Evolutionary conservation across 805 yeast genomes (phyloP), one percentile per base, ranked within the genome.

Genomic region (Pachysolen tannophilus): DNA sequence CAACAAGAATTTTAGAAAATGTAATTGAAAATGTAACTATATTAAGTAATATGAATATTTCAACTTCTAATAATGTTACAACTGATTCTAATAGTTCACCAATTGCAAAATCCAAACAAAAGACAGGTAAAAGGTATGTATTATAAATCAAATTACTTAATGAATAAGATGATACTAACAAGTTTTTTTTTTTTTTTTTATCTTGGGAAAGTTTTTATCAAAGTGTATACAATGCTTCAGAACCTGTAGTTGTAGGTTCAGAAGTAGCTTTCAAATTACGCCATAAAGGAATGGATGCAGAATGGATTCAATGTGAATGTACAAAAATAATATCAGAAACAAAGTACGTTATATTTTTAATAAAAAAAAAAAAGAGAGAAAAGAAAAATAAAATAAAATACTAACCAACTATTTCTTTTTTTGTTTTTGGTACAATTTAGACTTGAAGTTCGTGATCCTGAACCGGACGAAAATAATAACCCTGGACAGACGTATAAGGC

Each of bases 301-400:
- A 90, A 52, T 92, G 98, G 98, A 86, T 92, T 46, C 95, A 85
- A 54, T 92, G 98, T 61, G 86, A 82, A 49, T 94, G 92, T 11
- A 72, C 79, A 19, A 77, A 74, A 45, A 76, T 90, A 3, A 58
- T 76, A n/a, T 74, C 75, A 1, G 95, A 85, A 44, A 61, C 65
- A 2, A 60, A 52, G 50, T 48, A 42, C 15, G 40, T 47, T 41
- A 49, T 34, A 43, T 49, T 46, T 20, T 23, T 23, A n/a, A n/a
- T n/a, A n/a, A n/a, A n/a, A n/a, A n/a, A n/a, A n/a, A n/a, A n/a
- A n/a, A n/a, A n/a, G n/a, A n/a, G n/a, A n/a, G n/a, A n/a, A n/a
- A n/a, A n/a, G n/a, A n/a, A n/a, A n/a, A n/a, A n/a, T n/a, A n/a
- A n/a, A n/a, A n/a, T 6, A 25, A 26, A 24, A 35, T 39, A 32